Evolutionary conservation across 148 eudicot species (phyloP).

Genomic region (Vaccinium macrocarpon): DNA sequence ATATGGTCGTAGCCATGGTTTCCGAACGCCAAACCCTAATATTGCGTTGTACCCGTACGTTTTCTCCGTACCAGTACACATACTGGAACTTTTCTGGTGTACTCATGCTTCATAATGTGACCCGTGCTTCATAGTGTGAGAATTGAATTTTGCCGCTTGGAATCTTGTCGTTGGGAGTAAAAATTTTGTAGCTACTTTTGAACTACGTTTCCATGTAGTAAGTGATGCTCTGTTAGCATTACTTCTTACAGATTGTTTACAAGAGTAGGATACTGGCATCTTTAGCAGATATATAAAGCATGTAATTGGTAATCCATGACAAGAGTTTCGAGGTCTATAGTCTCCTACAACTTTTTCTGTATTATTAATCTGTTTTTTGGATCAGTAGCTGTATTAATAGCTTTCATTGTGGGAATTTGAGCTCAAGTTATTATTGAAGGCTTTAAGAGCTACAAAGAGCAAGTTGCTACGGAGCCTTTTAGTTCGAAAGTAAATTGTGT

Average conservation of each 20-base stretch:
- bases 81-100: too few relatives aligned
- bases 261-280: constrained; percentile 18
- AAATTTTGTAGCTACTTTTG: neutral
- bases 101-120: too few relatives aligned
- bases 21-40: too few relatives aligned
- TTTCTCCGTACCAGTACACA: too few relatives aligned
- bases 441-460: constrained; percentile 94
- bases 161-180: too few relatives aligned
- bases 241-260: constrained; percentile 24
- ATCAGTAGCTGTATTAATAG: neutral
- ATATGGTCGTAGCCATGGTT: too few relatives aligned
- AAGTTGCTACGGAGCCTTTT: constrained; percentile 81
- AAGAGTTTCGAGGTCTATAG: too few relatives aligned
- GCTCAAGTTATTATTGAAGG: constrained; percentile 88
- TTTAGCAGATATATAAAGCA: constrained; percentile 66
- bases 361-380: neutral
- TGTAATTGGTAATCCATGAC: too few relatives aligned
- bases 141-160: constrained; percentile 2
- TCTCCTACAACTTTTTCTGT: neutral
- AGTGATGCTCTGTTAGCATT: neutral
- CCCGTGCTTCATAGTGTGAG: neutral
- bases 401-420: constrained; percentile 13
- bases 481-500: constrained; percentile 95
- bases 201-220: neutral
- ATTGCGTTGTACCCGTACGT: too few relatives aligned